A percentile compares a stretch with the other conserved stretches of the same genome.
These are phyloP conservation scores for Alnus rubra DNA, from an alignment of 306 rosid species.

Conservation along the genomic window DNA sequence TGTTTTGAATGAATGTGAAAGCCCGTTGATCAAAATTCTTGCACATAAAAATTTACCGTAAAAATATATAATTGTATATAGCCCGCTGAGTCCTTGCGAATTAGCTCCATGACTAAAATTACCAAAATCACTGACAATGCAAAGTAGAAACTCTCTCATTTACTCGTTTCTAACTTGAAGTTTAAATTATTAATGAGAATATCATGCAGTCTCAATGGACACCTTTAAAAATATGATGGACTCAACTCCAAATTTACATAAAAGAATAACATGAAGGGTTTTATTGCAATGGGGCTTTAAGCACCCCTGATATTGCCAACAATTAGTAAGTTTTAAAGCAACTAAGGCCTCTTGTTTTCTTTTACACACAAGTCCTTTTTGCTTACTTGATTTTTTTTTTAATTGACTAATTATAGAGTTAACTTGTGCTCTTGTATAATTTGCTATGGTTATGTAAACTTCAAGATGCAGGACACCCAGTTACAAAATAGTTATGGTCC, in stretches of 20 bases:
- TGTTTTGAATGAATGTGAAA: neutral
- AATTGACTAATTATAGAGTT: neutral
- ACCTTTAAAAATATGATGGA: neutral
- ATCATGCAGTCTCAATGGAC: neutral
- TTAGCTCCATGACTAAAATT: neutral
- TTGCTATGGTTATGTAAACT: neutral
- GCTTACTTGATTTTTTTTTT: neutral
- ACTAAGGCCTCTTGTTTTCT: neutral
- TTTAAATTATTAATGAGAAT: neutral
- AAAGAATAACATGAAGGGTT: neutral
- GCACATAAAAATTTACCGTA: neutral
- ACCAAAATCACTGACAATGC: neutral
- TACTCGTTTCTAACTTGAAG: neutral
- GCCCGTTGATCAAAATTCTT: neutral
- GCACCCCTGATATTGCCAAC: neutral
- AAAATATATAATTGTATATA: neutral
- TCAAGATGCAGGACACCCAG: neutral
- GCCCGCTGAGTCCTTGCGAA: neutral
- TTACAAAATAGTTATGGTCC: neutral
- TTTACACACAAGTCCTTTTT: neutral
- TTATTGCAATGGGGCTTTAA: neutral
- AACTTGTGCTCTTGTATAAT: neutral
- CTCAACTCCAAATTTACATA: neutral
- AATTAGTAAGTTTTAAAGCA: neutral
- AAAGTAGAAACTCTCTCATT: neutral